Conservation (phyloP, 1,284 basidiomycete species). For the Cryptococcus neoformans region DNA sequence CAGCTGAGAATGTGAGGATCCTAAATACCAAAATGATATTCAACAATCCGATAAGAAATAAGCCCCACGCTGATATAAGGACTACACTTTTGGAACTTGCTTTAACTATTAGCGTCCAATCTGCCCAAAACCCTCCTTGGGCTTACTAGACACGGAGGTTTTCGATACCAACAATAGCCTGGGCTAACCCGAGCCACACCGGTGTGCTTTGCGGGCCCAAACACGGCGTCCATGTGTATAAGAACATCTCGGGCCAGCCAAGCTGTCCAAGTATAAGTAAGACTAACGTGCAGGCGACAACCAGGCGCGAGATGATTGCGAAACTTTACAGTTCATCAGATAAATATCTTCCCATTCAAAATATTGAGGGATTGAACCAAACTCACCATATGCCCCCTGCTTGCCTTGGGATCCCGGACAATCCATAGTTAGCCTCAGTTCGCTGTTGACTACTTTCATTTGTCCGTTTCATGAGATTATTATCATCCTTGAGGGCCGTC, state of each 20-base stretch:
- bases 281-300: constrained; percentile 7
- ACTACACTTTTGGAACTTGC: constrained; percentile 15
- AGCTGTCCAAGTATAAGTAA: constrained; percentile 20
- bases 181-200: constrained; percentile 17
- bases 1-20: too few species aligned
- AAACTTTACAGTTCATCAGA: constrained; percentile 5
- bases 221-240: constrained; percentile 22
- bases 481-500: not conserved
- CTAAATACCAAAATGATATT: constrained; percentile 13
- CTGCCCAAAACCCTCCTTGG: not conserved
- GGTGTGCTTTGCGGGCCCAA: constrained; percentile 34
- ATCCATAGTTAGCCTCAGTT: constrained; percentile 12
- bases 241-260: constrained; percentile 26
- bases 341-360: not conserved
- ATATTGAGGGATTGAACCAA: not conserved
- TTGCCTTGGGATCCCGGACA: constrained; percentile 21
- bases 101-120: not conserved
- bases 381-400: constrained; percentile 25
- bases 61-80: constrained; percentile 20
- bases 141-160: constrained; percentile 27
- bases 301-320: constrained; percentile 13
- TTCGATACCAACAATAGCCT: constrained; percentile 22
- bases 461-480: not conserved
- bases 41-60: constrained; percentile 20
- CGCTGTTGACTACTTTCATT: not conserved